Base-by-base conservation (phyloP, 352 stramenopile species). In the Pythium sp. region DNA sequence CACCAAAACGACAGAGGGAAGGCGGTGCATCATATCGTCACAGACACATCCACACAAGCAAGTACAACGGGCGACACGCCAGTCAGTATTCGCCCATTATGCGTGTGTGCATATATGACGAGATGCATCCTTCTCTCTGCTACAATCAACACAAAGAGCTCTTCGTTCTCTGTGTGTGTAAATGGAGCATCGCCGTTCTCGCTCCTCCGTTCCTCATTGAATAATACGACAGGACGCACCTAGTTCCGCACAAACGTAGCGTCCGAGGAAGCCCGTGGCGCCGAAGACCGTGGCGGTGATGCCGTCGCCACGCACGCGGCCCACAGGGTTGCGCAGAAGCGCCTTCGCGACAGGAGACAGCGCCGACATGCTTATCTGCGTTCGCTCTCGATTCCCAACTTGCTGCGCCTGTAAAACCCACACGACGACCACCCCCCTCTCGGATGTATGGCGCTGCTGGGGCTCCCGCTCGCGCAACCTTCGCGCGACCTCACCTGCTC, bases 261-360 rank as follows among this genome's bases (percentile, higher is more conserved):
- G 91, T 28, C 97, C 97, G 34, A 99, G 80, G 76, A 98, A 98
- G 49, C 97, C 97, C 59, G 89, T 97, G 62, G 82, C 89, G 64
- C 97, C 97, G 74, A 99, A 99, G 59, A 99, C 86, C 5, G 94
- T 89, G 56, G 96, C 92, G n/a, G 91, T 98, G 69, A 98, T 81
- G 43, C 90, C 93, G 65, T 93, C 75, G 65, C 77, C 84, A 67
- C 82, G 77, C 51, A 82, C 76, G 66, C 92, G 86, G 41, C 90
- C 90, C 53, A 81, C 73, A 46, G 89, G 86, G 78, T 92, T 81
- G 73, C 87, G 87, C 73, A 95, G 75, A 66, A 86, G 64, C 67
- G 88, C 86, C 69, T 83, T 86, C 63, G 84, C 77, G 61, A 93
- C 84, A 56, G 88, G 84, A 73, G 86, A 92, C 68, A 96, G 78